These are phyloP conservation scores for Bolboschoenoplectus hybrid DNA, from an alignment of 202 grass and related monocot species.

Conservation along the genomic window DNA sequence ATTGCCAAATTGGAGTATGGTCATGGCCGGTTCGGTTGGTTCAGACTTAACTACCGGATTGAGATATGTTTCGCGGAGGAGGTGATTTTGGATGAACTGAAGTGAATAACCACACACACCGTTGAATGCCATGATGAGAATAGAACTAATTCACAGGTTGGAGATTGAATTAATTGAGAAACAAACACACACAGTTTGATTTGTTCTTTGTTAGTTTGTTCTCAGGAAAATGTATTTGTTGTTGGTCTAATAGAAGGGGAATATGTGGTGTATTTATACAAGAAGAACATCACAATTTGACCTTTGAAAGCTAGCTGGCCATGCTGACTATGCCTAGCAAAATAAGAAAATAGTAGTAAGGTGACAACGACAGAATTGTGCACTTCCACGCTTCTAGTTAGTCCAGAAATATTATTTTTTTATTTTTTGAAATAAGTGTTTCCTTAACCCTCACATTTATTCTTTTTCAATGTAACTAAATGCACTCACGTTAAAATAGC, in stretches of 20 bases:
- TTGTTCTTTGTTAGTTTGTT: constrained; percentile 4
- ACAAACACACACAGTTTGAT: constrained; percentile 13
- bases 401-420: no score
- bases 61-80: background rate
- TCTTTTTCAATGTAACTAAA: no score
- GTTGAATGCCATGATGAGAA: constrained; percentile 1
- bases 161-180: no score
- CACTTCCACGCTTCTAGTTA: background rate
- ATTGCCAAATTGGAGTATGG: constrained; percentile 30
- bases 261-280: background rate
- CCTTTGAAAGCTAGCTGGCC: background rate
- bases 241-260: background rate
- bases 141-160: background rate
- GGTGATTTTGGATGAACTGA: constrained; percentile 24
- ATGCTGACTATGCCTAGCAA: background rate
- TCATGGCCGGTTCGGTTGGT: background rate
- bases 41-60: background rate
- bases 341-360: background rate
- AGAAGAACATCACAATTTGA: background rate
- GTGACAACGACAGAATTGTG: no score
- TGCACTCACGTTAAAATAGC: no score
- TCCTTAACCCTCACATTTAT: no score
- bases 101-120: constrained; percentile 22
- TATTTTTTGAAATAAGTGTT: no score
- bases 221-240: background rate